Conservation (phyloP, 768 basidiomycete species). For the Lactarius vividus region DNA sequence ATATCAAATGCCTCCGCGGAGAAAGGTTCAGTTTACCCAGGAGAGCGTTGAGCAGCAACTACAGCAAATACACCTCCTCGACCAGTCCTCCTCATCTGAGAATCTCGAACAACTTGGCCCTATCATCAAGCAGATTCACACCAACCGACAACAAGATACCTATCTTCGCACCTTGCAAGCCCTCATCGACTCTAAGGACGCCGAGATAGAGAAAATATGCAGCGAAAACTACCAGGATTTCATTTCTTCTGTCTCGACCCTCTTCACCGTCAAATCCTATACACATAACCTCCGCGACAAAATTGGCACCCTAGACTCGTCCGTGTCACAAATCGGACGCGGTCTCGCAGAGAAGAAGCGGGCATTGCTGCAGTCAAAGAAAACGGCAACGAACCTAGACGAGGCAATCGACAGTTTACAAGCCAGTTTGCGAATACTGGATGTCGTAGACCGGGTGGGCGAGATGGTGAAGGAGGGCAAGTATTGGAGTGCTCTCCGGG, state of each 20-base stretch:
- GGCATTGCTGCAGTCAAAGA: constrained; percentile 81
- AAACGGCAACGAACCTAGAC: constrained; percentile 91
- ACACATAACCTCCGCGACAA: constrained; percentile 91
- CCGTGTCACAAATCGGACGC: constrained; percentile 83
- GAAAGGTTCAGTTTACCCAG: constrained; percentile 70
- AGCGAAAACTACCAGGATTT: constrained; percentile 98
- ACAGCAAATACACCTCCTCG: constrained; percentile 86
- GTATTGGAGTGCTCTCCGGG: constrained; percentile 96
- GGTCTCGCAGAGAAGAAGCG: constrained; percentile 93
- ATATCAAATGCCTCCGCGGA: constrained; percentile 64
- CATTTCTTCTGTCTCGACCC: constrained; percentile 92
- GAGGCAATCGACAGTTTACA: constrained; percentile 96
- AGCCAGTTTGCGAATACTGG: constrained; percentile 86
- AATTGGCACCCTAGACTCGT: constrained; percentile 84
- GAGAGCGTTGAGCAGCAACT: constrained; percentile 87
- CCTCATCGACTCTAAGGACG: constrained; percentile 93
- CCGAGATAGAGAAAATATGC: constrained; percentile 95
- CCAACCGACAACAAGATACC: constrained; percentile 81
- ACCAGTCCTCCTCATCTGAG: constrained; percentile 84
- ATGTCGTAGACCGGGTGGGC: constrained; percentile 88
- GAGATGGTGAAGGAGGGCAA: constrained; percentile 91
- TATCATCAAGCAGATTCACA: constrained; percentile 90
- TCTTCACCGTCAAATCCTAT: constrained; percentile 94
- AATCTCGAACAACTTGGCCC: constrained; percentile 95
- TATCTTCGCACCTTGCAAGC: constrained; percentile 82